Conservation (phyloP, 768 basidiomycete genomes). For the Xerocomellus dryophilus region DNA sequence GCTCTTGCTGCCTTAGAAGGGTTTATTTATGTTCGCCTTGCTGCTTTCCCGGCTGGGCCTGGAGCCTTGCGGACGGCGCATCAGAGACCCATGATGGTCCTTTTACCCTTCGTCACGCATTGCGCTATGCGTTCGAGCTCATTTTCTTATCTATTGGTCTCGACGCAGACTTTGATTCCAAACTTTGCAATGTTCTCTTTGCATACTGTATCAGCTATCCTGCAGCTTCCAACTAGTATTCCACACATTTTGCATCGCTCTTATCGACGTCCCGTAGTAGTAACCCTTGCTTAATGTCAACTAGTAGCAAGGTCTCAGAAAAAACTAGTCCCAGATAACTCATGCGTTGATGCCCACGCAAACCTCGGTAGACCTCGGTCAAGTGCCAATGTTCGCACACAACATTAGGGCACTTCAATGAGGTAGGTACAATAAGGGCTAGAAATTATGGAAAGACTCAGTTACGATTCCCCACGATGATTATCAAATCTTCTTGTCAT, state of each 20-base stretch:
- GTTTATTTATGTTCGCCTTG: not conserved
- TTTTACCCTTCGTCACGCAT: not conserved
- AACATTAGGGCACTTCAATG: too few species aligned
- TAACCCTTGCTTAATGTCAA: too few species aligned
- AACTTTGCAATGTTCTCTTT: not conserved
- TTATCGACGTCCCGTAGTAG: not conserved
- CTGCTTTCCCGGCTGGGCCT: not conserved
- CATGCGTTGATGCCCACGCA: not conserved
- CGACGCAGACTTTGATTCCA: not conserved
- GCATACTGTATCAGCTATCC: not conserved
- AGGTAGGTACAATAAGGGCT: too few species aligned
- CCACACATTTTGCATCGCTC: not conserved
- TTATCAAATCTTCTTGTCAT: not conserved
- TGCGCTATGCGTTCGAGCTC: not conserved
- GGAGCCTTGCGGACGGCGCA: not conserved
- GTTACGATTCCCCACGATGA: not conserved
- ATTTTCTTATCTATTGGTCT: not conserved
- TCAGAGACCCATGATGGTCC: not conserved
- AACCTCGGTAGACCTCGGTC: not conserved
- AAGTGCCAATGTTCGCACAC: not conserved
- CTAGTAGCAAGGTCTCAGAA: too few species aligned
- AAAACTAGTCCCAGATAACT: too few species aligned
- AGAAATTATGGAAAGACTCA: too few species aligned
- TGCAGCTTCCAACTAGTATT: too few species aligned
- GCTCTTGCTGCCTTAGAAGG: too few species aligned